phyloP scores from a whole-genome alignment of 2,329 filamentous ascomycete species.

The Cercospora sp. region DNA sequence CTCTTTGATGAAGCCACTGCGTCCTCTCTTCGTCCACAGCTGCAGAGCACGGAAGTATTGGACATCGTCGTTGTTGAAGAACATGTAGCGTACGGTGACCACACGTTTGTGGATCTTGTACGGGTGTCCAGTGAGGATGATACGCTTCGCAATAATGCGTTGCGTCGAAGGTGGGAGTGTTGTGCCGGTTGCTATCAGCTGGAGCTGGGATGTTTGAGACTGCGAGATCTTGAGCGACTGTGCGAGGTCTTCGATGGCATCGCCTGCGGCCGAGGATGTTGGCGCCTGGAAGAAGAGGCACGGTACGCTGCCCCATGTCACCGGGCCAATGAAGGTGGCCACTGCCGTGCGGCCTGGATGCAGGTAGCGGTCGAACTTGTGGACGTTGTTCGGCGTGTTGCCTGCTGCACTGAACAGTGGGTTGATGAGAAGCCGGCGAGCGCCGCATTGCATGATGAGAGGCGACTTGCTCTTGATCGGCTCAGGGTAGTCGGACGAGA shows the following conservation, averaged over 20 bases:
- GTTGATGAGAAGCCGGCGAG: slow-evolving; percentile 81
- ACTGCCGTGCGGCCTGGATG: slow-evolving; percentile 89
- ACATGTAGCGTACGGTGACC: slow-evolving; percentile 98
- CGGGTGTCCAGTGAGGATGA: slow-evolving; percentile 91
- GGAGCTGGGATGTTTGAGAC: slow-evolving; percentile 47
- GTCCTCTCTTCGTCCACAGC: slow-evolving; percentile 86
- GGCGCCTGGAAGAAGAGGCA: slow-evolving; percentile 76
- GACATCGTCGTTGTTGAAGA: slow-evolving; percentile 95
- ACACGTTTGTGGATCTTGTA: slow-evolving; percentile 99
- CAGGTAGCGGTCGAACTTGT: slow-evolving; percentile 91
- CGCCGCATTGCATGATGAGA: slow-evolving; percentile 85
- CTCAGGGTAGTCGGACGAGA: slow-evolving; percentile 71
- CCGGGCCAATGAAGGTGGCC: slow-evolving; percentile 82
- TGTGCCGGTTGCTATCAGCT: slow-evolving; percentile 83
- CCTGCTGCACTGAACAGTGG: slow-evolving; percentile 88
- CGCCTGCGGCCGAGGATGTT: slow-evolving; percentile 46
- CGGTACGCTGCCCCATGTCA: slow-evolving; percentile 91
- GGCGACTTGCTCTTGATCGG: slow-evolving; percentile 91
- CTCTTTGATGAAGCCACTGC: slow-evolving; percentile 92
- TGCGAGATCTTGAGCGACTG: slow-evolving; percentile 32
- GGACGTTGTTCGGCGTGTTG: slow-evolving; percentile 90
- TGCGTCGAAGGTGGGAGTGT: slow-evolving; percentile 71
- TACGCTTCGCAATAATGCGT: slow-evolving; percentile 87
- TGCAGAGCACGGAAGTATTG: slow-evolving; percentile 97
- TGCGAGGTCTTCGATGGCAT: slow-evolving; percentile 45